Evolutionary conservation across 176 grass and related monocot species (phyloP), one percentile per base, ranked within the genome.

Genomic region (Triticum aestivum): DNA sequence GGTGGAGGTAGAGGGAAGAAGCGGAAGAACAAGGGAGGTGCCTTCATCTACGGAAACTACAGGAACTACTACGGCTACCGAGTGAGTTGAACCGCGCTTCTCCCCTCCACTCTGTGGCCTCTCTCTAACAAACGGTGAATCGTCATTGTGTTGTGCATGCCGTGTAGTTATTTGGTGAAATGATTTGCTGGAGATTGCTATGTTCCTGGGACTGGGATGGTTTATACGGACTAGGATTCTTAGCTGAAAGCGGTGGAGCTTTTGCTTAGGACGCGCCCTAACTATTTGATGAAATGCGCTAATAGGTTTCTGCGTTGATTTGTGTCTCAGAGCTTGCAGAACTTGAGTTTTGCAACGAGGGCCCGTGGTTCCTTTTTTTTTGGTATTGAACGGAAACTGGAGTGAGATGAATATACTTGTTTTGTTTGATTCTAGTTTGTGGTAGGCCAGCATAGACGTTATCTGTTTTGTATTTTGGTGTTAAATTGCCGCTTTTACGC

Each of bases 21-120:
- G 84, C 86, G 92, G 70, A 99, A 96, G 84, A 85, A 35, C 65
- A 85, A 84, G 42, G 42, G 85, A 91, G 52, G 56, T 79, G 51
- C 51, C 4, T 98, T 89, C 86, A 88, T 99, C 87, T 99, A 99
- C 42, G 97, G 97, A 5, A 99, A 96, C 89, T 98, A 98, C 85
- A 92, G 69, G 88, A 86, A 86, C 90, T 96, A 99, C 90, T 99
- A 99, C 82, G 90, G 92, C 59, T 99, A 99, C 87, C 81, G 97
- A 32, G 97, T 98, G 79, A 87, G 73, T 79, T 11, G 26, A 51
- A 75, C 9, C 79, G 47, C 61, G 32, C 11, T 8, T 26, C 13
- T 66, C 52, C 44, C 13, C 5, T 5, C 15, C 33, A 70, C 13
- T 27, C 11, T 3, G 12, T 8, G 0, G 26, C 4, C 20, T 69